Base-by-base conservation (phyloP, 805 yeast species). In the Wickerhamomyces alni region DNA sequence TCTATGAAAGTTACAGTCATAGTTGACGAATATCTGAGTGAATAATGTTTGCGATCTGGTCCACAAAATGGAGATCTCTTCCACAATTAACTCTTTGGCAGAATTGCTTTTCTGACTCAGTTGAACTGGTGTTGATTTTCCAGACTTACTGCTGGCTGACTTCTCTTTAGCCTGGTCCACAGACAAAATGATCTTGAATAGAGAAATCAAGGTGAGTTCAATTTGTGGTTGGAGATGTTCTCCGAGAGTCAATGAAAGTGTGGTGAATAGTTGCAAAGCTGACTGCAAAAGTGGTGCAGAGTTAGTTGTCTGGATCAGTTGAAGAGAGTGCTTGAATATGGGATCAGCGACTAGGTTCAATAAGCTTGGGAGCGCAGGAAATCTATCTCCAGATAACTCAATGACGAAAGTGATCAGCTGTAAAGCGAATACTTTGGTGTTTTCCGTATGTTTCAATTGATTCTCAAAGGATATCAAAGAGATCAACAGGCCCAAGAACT, bases 1-100 rank as follows among this genome's bases (percentile, higher is more conserved):
- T 48, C 91, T 77, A 44, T 87, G 95, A 47, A 87, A 80, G 55
- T 87, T 91, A 61, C 98, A 91, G 59, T 93, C 99, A 58, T 80
- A 93, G 41, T 80, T 81, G 40, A 85, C 80, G 57, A 85, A 93
- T 27, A 89, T 59, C 33, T 78, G 74, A 12, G 87, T 75, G 58
- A 88, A 87, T 41, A 87, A 80, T 4, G 74, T 65, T 2, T 96
- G 91, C 0, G 86, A 77, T 42, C 95, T 72, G 5, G 82, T 74
- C 95, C 94, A 85, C 22, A 85, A 62, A 35, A 82, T 77, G 3
- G 96, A 84, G 2, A 91, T 63, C 11, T 89, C 80, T 61, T 93
- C 99, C 31, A 89, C 74, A 48, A 93, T 69, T 43, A 86, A 69
- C 57, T 93, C 99, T 48, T 91, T 82, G 2, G 80, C 63, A n/a